These are phyloP conservation scores for Alternaria sp. DNA, from an alignment of 2,329 filamentous ascomycete species.

Conservation along the genomic window DNA sequence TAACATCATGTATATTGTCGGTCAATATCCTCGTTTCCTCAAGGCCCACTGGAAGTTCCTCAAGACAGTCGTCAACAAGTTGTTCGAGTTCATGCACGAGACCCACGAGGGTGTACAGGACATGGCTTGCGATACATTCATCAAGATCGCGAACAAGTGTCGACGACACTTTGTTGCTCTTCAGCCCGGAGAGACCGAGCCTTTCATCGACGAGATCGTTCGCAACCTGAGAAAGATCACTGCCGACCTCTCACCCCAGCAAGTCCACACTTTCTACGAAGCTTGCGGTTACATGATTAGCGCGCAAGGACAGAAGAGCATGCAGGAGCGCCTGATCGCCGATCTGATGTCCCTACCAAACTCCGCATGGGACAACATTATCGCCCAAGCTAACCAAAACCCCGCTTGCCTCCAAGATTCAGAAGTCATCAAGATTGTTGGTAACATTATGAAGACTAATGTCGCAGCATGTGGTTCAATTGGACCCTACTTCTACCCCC, in stretches of 20 bases:
- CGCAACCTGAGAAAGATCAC: slow-evolving; percentile 95
- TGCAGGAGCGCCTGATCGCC: slow-evolving; percentile 87
- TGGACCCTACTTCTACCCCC: slow-evolving; percentile 95
- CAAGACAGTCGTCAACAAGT: slow-evolving; percentile 99
- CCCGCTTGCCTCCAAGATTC: slow-evolving; percentile 86
- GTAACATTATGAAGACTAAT: slow-evolving; percentile 99
- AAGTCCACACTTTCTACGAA: slow-evolving; percentile 98
- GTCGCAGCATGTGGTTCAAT: slow-evolving; percentile 98
- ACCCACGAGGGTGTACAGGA: slow-evolving; percentile 99
- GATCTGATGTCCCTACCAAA: slow-evolving; percentile 96
- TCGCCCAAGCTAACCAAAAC: slow-evolving; percentile 82
- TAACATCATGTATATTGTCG: slow-evolving; percentile 99
- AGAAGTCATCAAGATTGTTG: slow-evolving; percentile 97
- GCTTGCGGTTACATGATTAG: slow-evolving; percentile 99
- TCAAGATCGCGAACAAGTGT: slow-evolving; percentile 99
- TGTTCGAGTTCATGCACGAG: slow-evolving; percentile 99
- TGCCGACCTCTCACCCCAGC: slow-evolving; percentile 90
- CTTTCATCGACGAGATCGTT: slow-evolving; percentile 98
- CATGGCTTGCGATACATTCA: slow-evolving; percentile 99
- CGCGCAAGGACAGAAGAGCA: slow-evolving; percentile 91
- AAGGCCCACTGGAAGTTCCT: slow-evolving; percentile 99
- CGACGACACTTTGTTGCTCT: slow-evolving; percentile 95
- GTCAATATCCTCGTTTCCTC: slow-evolving; percentile 95
- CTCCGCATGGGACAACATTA: slow-evolving; percentile 93
- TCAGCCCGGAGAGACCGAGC: slow-evolving; percentile 91